These are phyloP conservation scores for Crucibulum laeve DNA, from an alignment of 768 basidiomycete genomes.

Conservation along the genomic window DNA sequence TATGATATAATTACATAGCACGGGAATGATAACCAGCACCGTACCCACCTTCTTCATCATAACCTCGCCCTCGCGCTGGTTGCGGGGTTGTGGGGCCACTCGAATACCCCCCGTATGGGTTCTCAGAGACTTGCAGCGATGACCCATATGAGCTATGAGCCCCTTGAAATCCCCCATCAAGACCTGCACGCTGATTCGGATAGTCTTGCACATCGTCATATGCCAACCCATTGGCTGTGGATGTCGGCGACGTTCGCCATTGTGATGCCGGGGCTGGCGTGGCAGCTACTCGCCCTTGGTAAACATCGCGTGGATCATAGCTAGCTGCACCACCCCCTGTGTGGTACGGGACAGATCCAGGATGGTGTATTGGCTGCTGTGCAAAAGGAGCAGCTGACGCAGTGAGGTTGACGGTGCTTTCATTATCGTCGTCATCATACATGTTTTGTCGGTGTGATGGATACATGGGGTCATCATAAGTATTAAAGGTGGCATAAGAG, in stretches of 20 bases:
- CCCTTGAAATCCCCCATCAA: no score
- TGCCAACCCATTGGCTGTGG: conserved; percentile 18
- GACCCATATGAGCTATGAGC: neutral
- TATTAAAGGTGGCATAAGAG: conserved; percentile 51
- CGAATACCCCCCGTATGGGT: conserved; percentile 15
- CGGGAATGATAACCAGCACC: conserved; percentile 18
- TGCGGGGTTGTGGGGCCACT: conserved; percentile 6
- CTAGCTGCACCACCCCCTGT: conserved; percentile 17
- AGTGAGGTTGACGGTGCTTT: conserved; percentile 59
- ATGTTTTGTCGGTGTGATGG: conserved; percentile 28
- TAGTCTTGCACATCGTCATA: conserved; percentile 20
- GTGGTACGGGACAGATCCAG: conserved; percentile 11
- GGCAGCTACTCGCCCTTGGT: conserved; percentile 44
- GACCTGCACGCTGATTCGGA: no score
- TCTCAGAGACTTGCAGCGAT: conserved; percentile 5
- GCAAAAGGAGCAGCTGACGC: conserved; percentile 55
- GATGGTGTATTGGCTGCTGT: conserved; percentile 34
- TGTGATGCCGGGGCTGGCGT: conserved; percentile 9
- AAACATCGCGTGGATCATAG: conserved; percentile 51
- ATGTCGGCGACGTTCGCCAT: conserved; percentile 15
- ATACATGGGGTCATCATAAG: conserved; percentile 41
- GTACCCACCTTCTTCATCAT: conserved; percentile 27
- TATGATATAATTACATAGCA: conserved; percentile 22
- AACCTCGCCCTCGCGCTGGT: conserved; percentile 19
- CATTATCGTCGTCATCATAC: conserved; percentile 71